Conservation (phyloP, 805 yeast species). For the Yarrowia sp. region DNA sequence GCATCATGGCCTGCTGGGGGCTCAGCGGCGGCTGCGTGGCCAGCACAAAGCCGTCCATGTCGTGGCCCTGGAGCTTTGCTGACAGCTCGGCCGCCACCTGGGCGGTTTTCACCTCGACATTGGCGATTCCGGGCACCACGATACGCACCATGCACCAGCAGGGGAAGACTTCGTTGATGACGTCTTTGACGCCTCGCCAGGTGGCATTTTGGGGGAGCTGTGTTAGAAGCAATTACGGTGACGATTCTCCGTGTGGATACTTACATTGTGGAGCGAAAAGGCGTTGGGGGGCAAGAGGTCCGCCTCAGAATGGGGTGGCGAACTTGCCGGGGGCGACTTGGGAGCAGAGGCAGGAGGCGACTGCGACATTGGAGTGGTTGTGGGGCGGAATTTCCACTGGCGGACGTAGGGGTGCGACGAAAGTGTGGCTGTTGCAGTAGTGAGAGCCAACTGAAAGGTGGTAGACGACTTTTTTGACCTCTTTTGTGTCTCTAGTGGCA, state of each 20-base stretch:
- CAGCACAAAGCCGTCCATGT: conserved; percentile 12
- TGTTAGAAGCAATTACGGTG: background rate
- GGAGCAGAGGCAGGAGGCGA: conserved; percentile 1
- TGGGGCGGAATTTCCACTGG: background rate
- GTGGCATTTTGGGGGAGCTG: conserved; percentile 13
- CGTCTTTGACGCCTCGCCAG: conserved; percentile 22
- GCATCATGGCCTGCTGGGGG: conserved; percentile 3
- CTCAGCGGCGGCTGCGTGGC: conserved; percentile 5
- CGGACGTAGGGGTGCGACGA: background rate
- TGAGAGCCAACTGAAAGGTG: conserved; percentile 11
- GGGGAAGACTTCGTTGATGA: conserved; percentile 17
- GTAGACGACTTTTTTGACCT: conserved; percentile 4
- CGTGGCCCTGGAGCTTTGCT: background rate
- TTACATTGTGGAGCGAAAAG: conserved; percentile 19
- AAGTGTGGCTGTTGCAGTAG: conserved; percentile 23
- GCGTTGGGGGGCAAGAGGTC: conserved; percentile 14
- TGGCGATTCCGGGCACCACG: conserved; percentile 23
- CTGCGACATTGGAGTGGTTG: conserved; percentile 9
- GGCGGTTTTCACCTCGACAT: conserved; percentile 11
- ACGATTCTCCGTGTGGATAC: background rate
- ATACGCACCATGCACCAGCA: conserved; percentile 24
- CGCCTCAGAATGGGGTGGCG: conserved; percentile 18
- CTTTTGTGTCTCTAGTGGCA: conserved; percentile 23
- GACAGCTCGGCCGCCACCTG: conserved; percentile 16
- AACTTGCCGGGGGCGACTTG: conserved; percentile 14